Base-by-base conservation (phyloP, 352 stramenopile genomes). In the Phytophthora podocarpi region DNA sequence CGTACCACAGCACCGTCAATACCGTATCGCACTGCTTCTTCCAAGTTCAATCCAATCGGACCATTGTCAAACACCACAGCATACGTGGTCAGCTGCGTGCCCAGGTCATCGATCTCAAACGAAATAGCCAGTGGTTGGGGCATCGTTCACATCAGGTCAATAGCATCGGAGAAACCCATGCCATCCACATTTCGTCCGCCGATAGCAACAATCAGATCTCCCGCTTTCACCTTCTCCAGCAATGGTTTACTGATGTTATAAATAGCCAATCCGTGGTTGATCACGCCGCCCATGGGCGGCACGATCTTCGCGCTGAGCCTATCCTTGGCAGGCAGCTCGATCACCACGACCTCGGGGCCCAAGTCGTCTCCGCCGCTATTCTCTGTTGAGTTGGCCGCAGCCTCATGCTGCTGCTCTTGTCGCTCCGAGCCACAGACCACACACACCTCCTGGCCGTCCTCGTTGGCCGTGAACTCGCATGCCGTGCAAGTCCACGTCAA, bases 161-260 rank as follows among this genome's bases (percentile, higher is more conserved):
- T 92, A 16, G 86, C 86, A 21, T 91, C 76, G 24, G 78, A 90
- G 47, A 93, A 95, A 20, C 86, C 84, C 76, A 93, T 90, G 43
- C 74, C 74, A 56, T 95, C 77, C 47, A 93, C 82, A 24, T 78
- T 74, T 35, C 84, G 67, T 12, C 86, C 86, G 42, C 86, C 86
- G 64, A 95, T 95, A 20, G 86, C 86, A 27, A 95, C 86, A 32
- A 95, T 95, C 23, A 92, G 53, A 67, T 95, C 86, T 34, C 86
- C 84, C 0, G 84, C 80, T 48, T 89, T 71, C 21, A 95, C 84
- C 58, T 93, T 82, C 42, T 92, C 82, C 46, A 95, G 62, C 49
- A 92, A 54, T 9, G 84, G 86, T 39, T 95, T 95, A 67, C 93
- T 88, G 30, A 95, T 91, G 57, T 91, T 95, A 50, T 95, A 84